phyloP scores from a whole-genome alignment of 805 yeast genomes.

The Schizosaccharomyces lindneri region DNA sequence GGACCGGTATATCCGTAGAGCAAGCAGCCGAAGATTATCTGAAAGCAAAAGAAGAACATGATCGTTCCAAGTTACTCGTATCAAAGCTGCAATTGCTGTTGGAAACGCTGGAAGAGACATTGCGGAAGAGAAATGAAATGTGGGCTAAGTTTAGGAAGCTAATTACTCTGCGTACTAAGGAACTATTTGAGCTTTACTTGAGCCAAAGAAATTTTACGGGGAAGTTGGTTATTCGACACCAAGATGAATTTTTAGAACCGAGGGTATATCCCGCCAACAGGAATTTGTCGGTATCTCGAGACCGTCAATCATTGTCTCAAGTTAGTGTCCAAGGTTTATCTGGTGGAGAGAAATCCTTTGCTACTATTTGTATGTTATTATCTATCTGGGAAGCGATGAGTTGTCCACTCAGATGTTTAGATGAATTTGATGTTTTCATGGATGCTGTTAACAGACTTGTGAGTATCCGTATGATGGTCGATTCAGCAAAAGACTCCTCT shows the following conservation, averaged over 20 bases:
- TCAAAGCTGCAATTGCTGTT: background rate
- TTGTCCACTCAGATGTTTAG: constrained; percentile 66
- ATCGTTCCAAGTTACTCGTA: constrained; percentile 5
- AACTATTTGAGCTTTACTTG: constrained; percentile 15
- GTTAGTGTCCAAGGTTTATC: constrained; percentile 64
- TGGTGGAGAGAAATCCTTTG: constrained; percentile 90
- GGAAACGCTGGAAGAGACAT: constrained; percentile 2
- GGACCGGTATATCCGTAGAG: constrained; percentile 5
- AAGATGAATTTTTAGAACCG: constrained; percentile 9
- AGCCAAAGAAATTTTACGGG: constrained; percentile 48
- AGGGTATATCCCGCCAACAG: constrained; percentile 8
- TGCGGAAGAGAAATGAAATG: constrained; percentile 6
- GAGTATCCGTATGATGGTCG: constrained; percentile 43
- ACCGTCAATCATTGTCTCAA: constrained; percentile 20
- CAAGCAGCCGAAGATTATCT: constrained; percentile 6
- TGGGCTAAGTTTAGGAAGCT: constrained; percentile 7
- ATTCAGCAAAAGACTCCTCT: constrained; percentile 35
- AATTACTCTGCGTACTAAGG: constrained; percentile 8
- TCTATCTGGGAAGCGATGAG: constrained; percentile 89
- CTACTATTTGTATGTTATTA: constrained; percentile 66
- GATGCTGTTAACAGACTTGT: constrained; percentile 71
- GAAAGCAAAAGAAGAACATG: constrained; percentile 3
- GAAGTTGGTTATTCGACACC: constrained; percentile 35
- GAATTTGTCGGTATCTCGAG: constrained; percentile 9
- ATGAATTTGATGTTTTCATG: constrained; percentile 93